Percentiles rank a stretch among this genome's conserved stretches.
phyloP scores from a whole-genome alignment of 176 grass and related monocot genomes.

The Elaeis guineensis region DNA sequence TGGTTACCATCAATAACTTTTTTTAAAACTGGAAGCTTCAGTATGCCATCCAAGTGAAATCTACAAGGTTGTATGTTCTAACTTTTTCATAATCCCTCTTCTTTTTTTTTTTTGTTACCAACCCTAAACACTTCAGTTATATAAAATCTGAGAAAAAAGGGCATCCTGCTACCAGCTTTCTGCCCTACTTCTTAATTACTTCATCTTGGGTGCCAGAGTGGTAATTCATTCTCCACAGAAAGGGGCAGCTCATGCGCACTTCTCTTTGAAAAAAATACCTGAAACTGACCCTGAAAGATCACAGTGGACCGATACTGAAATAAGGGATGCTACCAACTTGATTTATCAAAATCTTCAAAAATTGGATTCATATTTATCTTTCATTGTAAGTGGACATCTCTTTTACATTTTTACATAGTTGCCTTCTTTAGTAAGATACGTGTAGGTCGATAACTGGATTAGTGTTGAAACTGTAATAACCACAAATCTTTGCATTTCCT shows the following conservation, averaged over 20 bases:
- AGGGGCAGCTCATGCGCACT: constrained; percentile 24
- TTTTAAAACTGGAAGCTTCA: constrained; percentile 64
- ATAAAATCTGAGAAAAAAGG: too few species aligned
- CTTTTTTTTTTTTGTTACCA: neutral
- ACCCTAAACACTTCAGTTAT: too few species aligned
- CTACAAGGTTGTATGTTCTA: constrained; percentile 25
- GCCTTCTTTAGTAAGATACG: neutral
- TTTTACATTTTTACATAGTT: neutral
- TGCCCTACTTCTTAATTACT: too few species aligned
- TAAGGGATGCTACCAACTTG: constrained; percentile 47
- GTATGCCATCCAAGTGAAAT: constrained; percentile 38
- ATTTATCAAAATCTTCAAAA: constrained; percentile 72
- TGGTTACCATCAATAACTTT: constrained; percentile 45
- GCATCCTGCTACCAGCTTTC: too few species aligned
- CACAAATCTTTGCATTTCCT: too few species aligned
- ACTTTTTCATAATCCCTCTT: neutral
- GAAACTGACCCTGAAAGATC: constrained; percentile 42
- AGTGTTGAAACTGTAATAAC: too few species aligned
- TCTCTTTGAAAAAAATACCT: constrained; percentile 59
- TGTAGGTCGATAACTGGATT: neutral
- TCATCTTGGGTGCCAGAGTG: constrained; percentile 19
- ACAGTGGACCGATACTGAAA: constrained; percentile 56
- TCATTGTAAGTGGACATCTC: constrained; percentile 38
- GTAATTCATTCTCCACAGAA: neutral
- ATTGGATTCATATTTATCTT: constrained; percentile 48